Base-by-base conservation (phyloP, 2,329 filamentous ascomycete genomes). In the Pseudogymnoascus sp. region DNA sequence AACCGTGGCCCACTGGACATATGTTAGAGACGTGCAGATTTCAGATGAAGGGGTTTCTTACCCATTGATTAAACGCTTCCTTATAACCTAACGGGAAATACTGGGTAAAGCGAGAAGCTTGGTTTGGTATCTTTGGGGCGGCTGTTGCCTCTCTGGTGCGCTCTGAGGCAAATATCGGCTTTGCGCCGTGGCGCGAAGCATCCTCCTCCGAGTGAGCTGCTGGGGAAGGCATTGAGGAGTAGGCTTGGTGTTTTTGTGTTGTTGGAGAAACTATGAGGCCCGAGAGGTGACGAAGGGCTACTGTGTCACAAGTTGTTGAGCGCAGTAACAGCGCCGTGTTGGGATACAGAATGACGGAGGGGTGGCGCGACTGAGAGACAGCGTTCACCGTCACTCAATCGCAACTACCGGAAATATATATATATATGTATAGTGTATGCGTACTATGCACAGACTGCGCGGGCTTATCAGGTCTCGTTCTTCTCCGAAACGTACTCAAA, bases 41-140 rank as follows among this genome's bases (percentile, higher is more conserved):
- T 63, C 10, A 51, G 34, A 10, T 16, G 14, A 3, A 61, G 23
- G 12, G 14, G 29, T 63, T 68, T 68, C 86, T 67, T 77, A 91
- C 89, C 91, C 95, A 97, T 81, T 97, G 93, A 69, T 84, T 88
- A 67, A 91, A 91, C 14, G 91, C 93, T 64, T 96, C 92, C 72
- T 93, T 95, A 78, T 96, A 96, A 60, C 92, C 88, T 21, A 97
- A 78, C 1, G 95, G 93, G 69, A 99, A 97, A 75, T 83, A 87
- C 36, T 77, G 70, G 29, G 72, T 70, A 61, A 71, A 70, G 11
- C 72, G 62, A 70, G 73, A 62, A 73, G 68, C 65, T 73, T 71
- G 66, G 74, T 42, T 62, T 5, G 64, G 62, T 16, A 67, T 65
- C 57, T 69, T 63, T 51, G 66, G 66, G 21, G 36, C 34, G 23